A percentile compares a stretch with the other conserved stretches of the same genome.
Conservation (phyloP, 306 rosid species). For the Mimosa bimucronata region DNA sequence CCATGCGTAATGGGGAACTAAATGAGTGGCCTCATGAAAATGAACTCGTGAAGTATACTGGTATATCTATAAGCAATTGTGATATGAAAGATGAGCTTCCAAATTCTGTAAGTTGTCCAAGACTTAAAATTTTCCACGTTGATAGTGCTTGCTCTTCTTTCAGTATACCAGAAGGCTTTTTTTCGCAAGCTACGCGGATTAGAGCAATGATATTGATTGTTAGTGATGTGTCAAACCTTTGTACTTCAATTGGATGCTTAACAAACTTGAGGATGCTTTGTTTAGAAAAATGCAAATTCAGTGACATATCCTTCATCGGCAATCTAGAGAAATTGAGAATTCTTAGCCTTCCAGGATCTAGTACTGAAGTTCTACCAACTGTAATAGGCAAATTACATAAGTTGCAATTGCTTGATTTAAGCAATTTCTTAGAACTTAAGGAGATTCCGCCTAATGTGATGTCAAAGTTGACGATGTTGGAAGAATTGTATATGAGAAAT, state of each 20-base stretch:
- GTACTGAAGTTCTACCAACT: slow-evolving; percentile 27
- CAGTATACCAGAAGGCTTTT: background rate
- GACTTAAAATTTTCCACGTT: background rate
- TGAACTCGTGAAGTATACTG: background rate
- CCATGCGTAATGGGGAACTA: background rate
- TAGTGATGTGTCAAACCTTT: background rate
- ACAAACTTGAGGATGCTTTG: slow-evolving; percentile 30
- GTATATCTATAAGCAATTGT: background rate
- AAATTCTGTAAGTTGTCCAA: background rate
- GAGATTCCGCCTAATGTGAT: slow-evolving; percentile 38
- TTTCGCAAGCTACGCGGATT: background rate
- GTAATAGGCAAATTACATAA: slow-evolving; percentile 34
- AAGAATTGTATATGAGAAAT: slow-evolving; percentile 48
- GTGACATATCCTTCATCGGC: slow-evolving; percentile 32
- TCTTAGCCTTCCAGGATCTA: slow-evolving; percentile 37
- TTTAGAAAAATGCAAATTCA: slow-evolving; percentile 22
- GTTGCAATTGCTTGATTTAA: slow-evolving; percentile 46
- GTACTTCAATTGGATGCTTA: background rate
- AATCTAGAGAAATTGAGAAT: slow-evolving; percentile 40
- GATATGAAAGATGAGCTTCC: background rate
- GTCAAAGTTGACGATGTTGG: slow-evolving; percentile 41
- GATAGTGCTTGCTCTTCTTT: background rate
- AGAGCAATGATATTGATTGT: background rate
- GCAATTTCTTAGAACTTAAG: slow-evolving; percentile 40
- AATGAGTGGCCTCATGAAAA: slow-evolving; percentile 10